Conservation (phyloP, 2,329 filamentous ascomycete genomes). For the Alternaria metachromatica region DNA sequence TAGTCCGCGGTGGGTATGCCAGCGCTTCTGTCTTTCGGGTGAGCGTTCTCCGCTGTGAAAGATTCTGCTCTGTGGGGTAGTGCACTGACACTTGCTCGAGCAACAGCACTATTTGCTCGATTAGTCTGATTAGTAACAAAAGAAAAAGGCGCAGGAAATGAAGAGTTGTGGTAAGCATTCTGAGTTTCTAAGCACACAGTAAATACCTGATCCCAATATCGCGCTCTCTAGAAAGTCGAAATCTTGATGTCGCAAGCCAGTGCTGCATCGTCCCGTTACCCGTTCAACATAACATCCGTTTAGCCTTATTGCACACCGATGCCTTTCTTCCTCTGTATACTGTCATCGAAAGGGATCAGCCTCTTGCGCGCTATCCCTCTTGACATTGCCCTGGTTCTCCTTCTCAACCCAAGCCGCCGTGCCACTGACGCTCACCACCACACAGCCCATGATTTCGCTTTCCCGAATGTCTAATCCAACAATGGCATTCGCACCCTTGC, state of each 20-base stretch:
- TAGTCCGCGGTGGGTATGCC: neutral
- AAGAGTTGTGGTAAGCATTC: neutral
- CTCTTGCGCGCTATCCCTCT: constrained; percentile 33
- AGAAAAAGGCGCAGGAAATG: neutral
- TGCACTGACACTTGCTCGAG: neutral
- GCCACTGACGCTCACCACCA: constrained; percentile 42
- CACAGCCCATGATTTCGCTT: constrained; percentile 42
- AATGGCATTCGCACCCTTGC: constrained; percentile 41
- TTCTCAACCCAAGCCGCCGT: constrained; percentile 42
- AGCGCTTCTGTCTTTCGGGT: neutral
- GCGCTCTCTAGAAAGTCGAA: neutral
- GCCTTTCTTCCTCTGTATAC: neutral
- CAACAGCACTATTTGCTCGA: neutral
- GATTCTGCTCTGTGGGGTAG: neutral
- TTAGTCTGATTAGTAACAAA: neutral
- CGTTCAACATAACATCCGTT: neutral
- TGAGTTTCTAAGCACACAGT: neutral
- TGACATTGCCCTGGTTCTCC: constrained; percentile 15
- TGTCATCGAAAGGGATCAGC: constrained; percentile 13
- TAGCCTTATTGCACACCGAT: neutral
- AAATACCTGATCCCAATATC: neutral
- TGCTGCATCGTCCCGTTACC: neutral
- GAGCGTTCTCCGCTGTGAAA: neutral
- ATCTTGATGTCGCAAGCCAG: neutral
- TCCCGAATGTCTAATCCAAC: constrained; percentile 41